Conservation (phyloP, 2,329 filamentous ascomycete genomes). For the Cercospora beticola region DNA sequence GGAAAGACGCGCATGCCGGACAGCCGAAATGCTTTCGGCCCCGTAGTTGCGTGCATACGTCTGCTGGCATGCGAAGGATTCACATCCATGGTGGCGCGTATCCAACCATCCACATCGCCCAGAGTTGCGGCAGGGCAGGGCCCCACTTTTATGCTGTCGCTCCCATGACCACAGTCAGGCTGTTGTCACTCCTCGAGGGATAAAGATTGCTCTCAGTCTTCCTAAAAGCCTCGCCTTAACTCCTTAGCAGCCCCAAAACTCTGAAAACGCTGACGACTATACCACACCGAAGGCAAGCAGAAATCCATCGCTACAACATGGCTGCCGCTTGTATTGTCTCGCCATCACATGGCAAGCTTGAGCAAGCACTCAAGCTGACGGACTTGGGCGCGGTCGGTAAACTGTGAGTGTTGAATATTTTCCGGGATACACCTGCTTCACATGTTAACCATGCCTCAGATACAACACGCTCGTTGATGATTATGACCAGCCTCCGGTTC, state of each 20-base stretch:
- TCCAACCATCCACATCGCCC: background rate
- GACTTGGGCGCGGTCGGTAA: background rate
- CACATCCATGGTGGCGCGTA: background rate
- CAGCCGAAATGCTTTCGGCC: background rate
- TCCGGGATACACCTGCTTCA: background rate
- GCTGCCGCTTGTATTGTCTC: background rate
- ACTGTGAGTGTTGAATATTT: background rate
- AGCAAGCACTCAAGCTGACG: background rate
- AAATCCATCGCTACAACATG: background rate
- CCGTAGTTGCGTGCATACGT: background rate
- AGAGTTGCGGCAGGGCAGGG: background rate
- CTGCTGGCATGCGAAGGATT: background rate
- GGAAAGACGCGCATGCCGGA: background rate
- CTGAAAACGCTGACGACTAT: background rate
- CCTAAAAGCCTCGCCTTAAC: background rate
- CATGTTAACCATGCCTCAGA: background rate
- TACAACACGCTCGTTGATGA: background rate
- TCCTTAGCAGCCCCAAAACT: background rate
- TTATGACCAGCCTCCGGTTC: background rate
- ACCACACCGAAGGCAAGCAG: background rate
- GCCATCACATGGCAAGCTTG: background rate
- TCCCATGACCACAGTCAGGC: background rate
- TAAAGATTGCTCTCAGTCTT: background rate
- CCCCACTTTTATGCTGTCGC: background rate
- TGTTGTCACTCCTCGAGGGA: background rate